Percentiles rank a stretch among this genome's conserved stretches.
These are phyloP conservation scores for Collybia sordida DNA, from an alignment of 768 basidiomycete species.

Conservation along the genomic window DNA sequence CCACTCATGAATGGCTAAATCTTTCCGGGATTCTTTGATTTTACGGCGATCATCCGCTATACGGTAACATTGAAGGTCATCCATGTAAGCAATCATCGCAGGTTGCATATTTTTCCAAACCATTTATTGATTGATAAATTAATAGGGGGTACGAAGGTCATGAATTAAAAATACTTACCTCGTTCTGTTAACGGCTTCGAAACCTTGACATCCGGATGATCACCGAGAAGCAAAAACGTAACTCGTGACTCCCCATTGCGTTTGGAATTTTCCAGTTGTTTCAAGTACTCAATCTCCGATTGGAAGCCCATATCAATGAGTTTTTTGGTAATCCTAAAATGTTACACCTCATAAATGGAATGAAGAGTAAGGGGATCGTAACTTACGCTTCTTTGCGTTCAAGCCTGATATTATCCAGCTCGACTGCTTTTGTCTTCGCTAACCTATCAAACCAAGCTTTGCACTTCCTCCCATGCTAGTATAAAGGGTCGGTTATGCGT, in stretches of 20 bases:
- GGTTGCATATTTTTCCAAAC: conserved; percentile 27
- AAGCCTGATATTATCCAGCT: conserved; percentile 12
- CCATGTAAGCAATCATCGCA: conserved; percentile 26
- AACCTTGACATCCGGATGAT: conserved; percentile 16
- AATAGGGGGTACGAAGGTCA: neutral
- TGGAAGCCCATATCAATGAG: conserved; percentile 13
- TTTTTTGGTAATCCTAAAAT: conserved; percentile 9
- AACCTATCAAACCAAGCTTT: conserved; percentile 7
- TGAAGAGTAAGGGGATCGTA: neutral
- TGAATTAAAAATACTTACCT: conserved; percentile 8
- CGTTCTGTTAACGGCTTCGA: conserved; percentile 16
- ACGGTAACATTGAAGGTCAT: conserved; percentile 13
- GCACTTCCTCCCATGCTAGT: conserved; percentile 7
- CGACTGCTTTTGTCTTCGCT: conserved; percentile 4
- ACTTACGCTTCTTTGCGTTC: conserved; percentile 13
- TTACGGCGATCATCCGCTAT: conserved; percentile 16
- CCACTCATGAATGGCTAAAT: conserved; percentile 19
- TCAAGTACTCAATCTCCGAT: conserved; percentile 9
- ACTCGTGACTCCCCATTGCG: neutral
- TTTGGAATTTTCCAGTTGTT: conserved; percentile 6
- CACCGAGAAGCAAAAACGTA: conserved; percentile 6
- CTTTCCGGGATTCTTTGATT: conserved; percentile 18
- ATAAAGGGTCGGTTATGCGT: neutral
- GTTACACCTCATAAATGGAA: neutral
- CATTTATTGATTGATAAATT: conserved; percentile 3